phyloP scores from a whole-genome alignment of 139 green algal species.

The Tetradesmus lagerheimii region DNA sequence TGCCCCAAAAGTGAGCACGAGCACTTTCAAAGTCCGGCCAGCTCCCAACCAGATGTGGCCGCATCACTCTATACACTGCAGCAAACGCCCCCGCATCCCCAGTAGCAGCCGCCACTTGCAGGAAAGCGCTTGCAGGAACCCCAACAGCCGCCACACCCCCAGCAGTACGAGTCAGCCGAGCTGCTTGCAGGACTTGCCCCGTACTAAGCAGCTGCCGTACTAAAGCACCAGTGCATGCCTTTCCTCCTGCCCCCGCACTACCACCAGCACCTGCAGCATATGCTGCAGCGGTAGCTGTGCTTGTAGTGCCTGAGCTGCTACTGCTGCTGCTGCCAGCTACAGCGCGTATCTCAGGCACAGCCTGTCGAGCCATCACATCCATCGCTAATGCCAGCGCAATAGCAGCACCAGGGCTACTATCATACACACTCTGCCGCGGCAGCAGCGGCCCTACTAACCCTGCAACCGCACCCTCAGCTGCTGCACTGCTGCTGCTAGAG shows the following conservation, averaged over 20 bases:
- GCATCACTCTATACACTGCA: slow-evolving; percentile 54
- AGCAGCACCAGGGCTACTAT: not conserved
- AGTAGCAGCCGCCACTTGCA: slow-evolving; percentile 51
- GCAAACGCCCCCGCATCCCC: slow-evolving; percentile 52
- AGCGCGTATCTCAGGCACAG: slow-evolving; percentile 1
- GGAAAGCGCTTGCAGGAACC: slow-evolving; percentile 42
- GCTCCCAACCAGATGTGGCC: slow-evolving; percentile 20
- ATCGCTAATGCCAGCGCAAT: slow-evolving; percentile 33
- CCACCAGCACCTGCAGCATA: not conserved
- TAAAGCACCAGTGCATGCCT: slow-evolving; percentile 21
- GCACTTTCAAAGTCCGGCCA: slow-evolving; percentile 24
- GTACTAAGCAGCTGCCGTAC: slow-evolving; percentile 51
- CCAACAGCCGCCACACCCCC: slow-evolving; percentile 29
- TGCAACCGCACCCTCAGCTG: not conserved
- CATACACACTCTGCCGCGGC: not conserved
- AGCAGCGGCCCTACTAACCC: not conserved
- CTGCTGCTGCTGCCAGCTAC: slow-evolving; percentile 25
- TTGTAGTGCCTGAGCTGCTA: not conserved
- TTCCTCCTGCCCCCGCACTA: not conserved
- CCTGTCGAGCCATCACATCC: slow-evolving; percentile 19
- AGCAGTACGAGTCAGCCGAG: slow-evolving; percentile 43
- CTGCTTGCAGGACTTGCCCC: slow-evolving; percentile 53
- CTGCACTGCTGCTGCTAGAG: not conserved
- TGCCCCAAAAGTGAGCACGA: not conserved
- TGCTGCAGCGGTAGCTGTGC: not conserved